Conservation (phyloP, 495 filamentous ascomycete species). For the Neurospora sp. region DNA sequence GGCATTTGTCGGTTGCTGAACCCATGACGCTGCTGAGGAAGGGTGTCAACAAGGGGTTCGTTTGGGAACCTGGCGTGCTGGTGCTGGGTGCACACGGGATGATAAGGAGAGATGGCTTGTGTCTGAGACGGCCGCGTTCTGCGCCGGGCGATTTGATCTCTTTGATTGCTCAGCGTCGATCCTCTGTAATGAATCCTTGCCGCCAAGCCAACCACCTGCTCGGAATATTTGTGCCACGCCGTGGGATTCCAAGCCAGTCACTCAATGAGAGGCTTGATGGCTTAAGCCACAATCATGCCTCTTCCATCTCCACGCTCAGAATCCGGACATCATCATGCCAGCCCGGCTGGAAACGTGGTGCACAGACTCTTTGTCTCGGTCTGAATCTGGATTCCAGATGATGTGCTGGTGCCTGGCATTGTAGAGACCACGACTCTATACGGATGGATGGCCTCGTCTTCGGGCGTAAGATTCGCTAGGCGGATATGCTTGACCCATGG, state of each 20-base stretch:
- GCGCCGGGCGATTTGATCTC: constrained; percentile 12
- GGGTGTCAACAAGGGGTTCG: not conserved
- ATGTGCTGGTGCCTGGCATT: not conserved
- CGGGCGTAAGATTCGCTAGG: not conserved
- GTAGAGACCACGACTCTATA: not conserved
- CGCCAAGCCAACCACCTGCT: not conserved
- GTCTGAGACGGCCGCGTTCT: constrained; percentile 6
- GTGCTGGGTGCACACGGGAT: not conserved
- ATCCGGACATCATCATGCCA: not conserved
- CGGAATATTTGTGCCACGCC: not conserved
- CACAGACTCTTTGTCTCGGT: not conserved
- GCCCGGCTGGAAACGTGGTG: not conserved
- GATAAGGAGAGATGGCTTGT: not conserved
- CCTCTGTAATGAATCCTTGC: constrained; percentile 6
- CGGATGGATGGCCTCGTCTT: not conserved
- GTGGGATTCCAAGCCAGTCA: not conserved
- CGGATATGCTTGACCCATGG: not conserved
- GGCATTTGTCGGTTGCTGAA: not conserved
- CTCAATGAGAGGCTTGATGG: not conserved
- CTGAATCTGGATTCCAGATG: not conserved
- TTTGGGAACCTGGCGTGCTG: not conserved
- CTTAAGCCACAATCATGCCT: not conserved
- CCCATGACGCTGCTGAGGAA: not conserved
- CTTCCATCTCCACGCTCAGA: not conserved
- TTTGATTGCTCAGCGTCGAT: constrained; percentile 8